Evolutionary conservation across 2,329 filamentous ascomycete genomes (phyloP).

Genomic region (Pseudogymnoascus sp.): DNA sequence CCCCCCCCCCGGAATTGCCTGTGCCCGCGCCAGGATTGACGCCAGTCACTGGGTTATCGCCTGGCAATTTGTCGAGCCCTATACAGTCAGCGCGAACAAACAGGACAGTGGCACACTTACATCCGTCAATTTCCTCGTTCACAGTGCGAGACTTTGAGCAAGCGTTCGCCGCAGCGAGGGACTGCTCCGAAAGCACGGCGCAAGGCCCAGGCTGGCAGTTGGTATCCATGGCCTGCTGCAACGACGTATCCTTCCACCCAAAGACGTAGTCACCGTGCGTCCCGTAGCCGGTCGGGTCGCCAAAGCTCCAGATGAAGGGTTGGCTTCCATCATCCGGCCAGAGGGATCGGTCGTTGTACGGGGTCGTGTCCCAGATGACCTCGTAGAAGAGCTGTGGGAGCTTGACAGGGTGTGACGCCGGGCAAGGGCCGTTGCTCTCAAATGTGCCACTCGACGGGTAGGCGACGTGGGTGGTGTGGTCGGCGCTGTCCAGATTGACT

Average conservation of each 20-base stretch:
- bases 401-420: conserved; percentile 36
- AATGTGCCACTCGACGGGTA: conserved; percentile 25
- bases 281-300: conserved; percentile 40
- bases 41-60: conserved; percentile 11
- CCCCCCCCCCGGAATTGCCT: neutral
- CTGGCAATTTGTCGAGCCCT: conserved; percentile 14
- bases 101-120: conserved; percentile 28
- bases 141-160: conserved; percentile 42
- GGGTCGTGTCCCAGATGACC: conserved; percentile 40
- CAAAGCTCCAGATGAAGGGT: conserved; percentile 36
- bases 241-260: conserved; percentile 42
- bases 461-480: conserved; percentile 19
- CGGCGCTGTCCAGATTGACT: conserved; percentile 19
- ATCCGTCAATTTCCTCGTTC: conserved; percentile 43
- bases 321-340: conserved; percentile 39
- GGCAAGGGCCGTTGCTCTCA: conserved; percentile 17
- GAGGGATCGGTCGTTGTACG: conserved; percentile 36
- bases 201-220: conserved; percentile 42
- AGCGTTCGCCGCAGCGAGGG: conserved; percentile 39
- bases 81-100: neutral
- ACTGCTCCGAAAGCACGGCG: conserved; percentile 38
- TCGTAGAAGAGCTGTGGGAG: conserved; percentile 44
- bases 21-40: conserved; percentile 1
- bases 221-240: conserved; percentile 43
- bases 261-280: conserved; percentile 47